Evolutionary conservation across 305 asterid genomes (phyloP), one percentile per base, ranked within the genome.

Genomic region (Coffea humblotiana): DNA sequence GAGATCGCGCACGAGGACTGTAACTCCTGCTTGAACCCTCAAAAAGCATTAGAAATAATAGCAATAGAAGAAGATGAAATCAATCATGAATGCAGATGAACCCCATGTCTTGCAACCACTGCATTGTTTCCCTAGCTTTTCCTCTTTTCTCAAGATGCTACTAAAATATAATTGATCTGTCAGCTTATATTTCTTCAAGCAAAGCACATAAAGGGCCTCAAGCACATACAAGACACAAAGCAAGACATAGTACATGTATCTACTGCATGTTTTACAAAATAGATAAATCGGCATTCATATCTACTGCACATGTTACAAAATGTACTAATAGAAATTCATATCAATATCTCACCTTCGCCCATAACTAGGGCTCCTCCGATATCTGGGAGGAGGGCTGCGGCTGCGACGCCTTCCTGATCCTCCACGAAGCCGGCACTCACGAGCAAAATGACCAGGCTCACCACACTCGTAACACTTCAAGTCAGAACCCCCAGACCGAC

Each of bases 381-480:
- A 91, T 81, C 94, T 90, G 72, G 96, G 90, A 40, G 98, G 98
- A 40, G 98, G 98, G 78, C 93, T 95, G 71, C 98, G 97, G 86
- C 99, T 95, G 80, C 98, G 93, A 61, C 95, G 98, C 83, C 95
- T 95, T 71, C 93, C 97, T 8, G 91, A 80, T 76, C 93, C 95
- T 72, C 91, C 99, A 23, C 92, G 87, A 71, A 69, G 66, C 60
- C 95, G 83, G 86, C 99, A 95, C 86, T 95, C 98, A 79, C 98
- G 98, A 64, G 98, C 99, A 90, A 95, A 95, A 88, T 95, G 99
- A 75, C 98, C 99, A 84, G 97, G 88, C 90, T 96, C 99, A 11
- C 99, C 99, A 84, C 99, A 94, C 83, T 96, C 98, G 64, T 96
- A 96, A 84, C 99, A 96, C 86, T 96, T 96, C 66, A 91, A 84